A percentile compares a stretch with the other conserved stretches of the same genome.
Evolutionary conservation across 441 rosid species (phyloP).

Genomic region (Populus hybrid): DNA sequence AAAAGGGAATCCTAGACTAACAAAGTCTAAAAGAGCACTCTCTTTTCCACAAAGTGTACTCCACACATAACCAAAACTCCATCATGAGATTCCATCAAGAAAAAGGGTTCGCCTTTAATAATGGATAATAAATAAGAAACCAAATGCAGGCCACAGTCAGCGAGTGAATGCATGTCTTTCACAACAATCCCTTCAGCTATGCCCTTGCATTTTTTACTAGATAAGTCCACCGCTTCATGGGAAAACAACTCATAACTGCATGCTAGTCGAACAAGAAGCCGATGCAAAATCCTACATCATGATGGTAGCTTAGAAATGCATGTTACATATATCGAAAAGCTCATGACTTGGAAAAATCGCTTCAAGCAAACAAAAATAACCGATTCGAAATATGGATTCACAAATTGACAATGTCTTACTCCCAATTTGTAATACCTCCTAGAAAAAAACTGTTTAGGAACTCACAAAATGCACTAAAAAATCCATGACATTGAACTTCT

Average conservation of each 20-base stretch:
- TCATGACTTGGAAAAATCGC: not conserved
- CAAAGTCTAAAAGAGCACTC: not conserved
- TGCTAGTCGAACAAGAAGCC: not conserved
- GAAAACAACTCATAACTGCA: not conserved
- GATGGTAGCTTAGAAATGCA: not conserved
- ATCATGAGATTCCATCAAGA: not conserved
- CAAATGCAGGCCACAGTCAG: not conserved
- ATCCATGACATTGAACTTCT: not conserved
- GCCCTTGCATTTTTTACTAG: not conserved
- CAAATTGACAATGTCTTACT: not conserved
- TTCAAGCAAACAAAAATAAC: not conserved
- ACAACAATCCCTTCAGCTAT: not conserved
- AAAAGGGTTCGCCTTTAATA: not conserved
- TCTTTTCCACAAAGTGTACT: not conserved
- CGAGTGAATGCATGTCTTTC: not conserved
- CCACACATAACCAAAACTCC: not conserved
- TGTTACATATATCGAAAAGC: not conserved
- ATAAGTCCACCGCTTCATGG: not conserved
- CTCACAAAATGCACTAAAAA: too few species aligned
- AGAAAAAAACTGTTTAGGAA: too few species aligned
- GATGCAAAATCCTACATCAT: not conserved
- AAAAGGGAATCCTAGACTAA: not conserved
- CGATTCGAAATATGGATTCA: not conserved
- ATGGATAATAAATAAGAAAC: not conserved
- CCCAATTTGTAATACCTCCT: not conserved